Evolutionary conservation across 352 stramenopile species (phyloP).

Genomic region (Pythium vanterpoolii): DNA sequence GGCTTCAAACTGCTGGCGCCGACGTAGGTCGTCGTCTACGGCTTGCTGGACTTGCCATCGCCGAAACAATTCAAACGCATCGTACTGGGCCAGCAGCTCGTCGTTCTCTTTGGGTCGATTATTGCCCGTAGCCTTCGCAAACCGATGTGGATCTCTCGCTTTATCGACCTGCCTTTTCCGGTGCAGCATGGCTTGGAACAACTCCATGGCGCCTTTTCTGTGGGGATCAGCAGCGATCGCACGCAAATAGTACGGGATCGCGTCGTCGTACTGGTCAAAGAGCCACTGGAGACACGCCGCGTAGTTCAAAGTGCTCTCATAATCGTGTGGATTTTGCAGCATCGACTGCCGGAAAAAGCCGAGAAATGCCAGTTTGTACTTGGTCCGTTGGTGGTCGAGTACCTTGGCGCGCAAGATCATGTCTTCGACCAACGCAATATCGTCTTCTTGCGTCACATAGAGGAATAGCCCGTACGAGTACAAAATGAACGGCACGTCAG

Average conservation of each 20-base stretch:
- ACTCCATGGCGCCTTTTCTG: conserved; percentile 53
- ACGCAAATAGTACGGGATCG: conserved; percentile 58
- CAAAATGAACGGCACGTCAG: conserved; percentile 77
- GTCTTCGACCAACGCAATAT: conserved; percentile 55
- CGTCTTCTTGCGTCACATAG: conserved; percentile 70
- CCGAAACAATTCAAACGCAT: conserved; percentile 63
- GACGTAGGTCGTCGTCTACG: conserved; percentile 41
- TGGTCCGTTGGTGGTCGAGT: conserved; percentile 48
- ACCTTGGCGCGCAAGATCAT: conserved; percentile 60
- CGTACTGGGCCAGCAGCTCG: conserved; percentile 40
- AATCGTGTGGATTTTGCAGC: conserved; percentile 53
- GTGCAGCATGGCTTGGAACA: conserved; percentile 79
- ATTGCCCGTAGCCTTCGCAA: conserved; percentile 23
- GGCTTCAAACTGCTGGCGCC: conserved; percentile 28
- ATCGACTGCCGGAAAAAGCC: conserved; percentile 78
- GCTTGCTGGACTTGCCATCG: conserved; percentile 64
- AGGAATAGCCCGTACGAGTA: conserved; percentile 75
- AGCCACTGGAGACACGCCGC: conserved; percentile 73
- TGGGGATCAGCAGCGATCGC: conserved; percentile 64
- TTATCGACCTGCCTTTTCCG: conserved; percentile 39
- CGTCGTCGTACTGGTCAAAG: conserved; percentile 58
- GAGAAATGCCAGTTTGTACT: conserved; percentile 75
- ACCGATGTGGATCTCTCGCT: conserved; percentile 20
- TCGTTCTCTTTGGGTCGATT: conserved; percentile 25
- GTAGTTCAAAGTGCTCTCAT: conserved; percentile 78